Conservation (phyloP, 2,329 filamentous ascomycete species). For the Xylariaceae sp. region DNA sequence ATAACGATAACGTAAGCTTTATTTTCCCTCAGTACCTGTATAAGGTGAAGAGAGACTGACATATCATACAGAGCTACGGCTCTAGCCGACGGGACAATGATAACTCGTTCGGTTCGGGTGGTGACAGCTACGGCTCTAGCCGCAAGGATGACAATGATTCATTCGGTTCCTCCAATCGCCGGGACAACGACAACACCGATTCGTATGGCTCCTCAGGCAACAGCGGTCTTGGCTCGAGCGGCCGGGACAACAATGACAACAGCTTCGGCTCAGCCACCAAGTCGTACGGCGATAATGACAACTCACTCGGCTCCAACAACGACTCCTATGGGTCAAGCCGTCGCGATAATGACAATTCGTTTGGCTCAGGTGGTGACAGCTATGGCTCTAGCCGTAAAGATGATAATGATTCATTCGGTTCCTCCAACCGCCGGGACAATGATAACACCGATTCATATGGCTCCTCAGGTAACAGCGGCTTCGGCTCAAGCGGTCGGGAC, state of each 20-base stretch:
- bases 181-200: conserved; percentile 10
- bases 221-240: conserved; percentile 19
- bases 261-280: too few species aligned
- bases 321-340: conserved; percentile 32
- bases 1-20: conserved; percentile 46
- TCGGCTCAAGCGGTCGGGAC: conserved; percentile 21
- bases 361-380: conserved; percentile 4
- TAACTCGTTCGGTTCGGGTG: conserved; percentile 23
- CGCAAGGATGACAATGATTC: conserved; percentile 27
- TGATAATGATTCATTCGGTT: conserved; percentile 21
- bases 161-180: conserved; percentile 16
- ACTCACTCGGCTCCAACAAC: conserved; percentile 27
- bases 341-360: conserved; percentile 23
- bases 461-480: conserved; percentile 41
- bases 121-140: conserved; percentile 18
- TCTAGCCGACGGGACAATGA: conserved; percentile 15
- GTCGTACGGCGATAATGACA: too few species aligned
- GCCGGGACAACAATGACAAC: conserved; percentile 11
- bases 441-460: conserved; percentile 25
- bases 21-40: background rate
- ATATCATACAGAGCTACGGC: conserved; percentile 32
- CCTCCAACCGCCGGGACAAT: conserved; percentile 6
- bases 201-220: conserved; percentile 1
- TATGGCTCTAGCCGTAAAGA: conserved; percentile 27
- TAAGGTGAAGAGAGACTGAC: conserved; percentile 2